Evolutionary conservation across 345 rosid genomes (phyloP), one percentile per base, ranked within the genome.

Genomic region (Syzygium grande): DNA sequence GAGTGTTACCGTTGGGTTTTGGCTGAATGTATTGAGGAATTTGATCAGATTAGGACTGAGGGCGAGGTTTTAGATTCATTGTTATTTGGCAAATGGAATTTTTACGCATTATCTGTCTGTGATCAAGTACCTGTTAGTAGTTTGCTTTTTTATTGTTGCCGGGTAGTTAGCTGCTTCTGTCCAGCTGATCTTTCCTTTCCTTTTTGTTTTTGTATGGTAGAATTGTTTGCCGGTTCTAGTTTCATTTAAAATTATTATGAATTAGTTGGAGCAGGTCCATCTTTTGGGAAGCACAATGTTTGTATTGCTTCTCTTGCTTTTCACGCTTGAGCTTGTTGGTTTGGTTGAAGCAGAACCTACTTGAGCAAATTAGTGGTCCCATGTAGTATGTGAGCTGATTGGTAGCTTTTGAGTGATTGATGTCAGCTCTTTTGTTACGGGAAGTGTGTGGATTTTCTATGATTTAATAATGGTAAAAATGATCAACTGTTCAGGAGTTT

Each of bases 401-500:
- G 54, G 11, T 46, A 84, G 85, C 11, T 6, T 84, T 84, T 52
- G 34, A 84, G 85, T 1, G n/a, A n/a, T 54, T 52, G 59, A 38
- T 11, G 11, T 73, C 83, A 38, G 27, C 4, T 73, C 83, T 73
- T 38, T 38, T 38, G 21, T 73, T 73, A 38, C 2, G 49, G 49
- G 49, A 73, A 68, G 25, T 16, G 58, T 30, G 13, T 52, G 16
- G 46, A 25, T 84, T 84, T 84, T 84, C 13, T 51, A 25, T 84
- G 4, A 49, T 51, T 84, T 27, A 41, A 73, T 73, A 73, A 83
- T 52, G 51, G 16, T 15, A 13, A 43, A 30, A 34, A 30, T 90
- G 87, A 54, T 83, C 73, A n/a, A 58, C 63, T 89, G 13, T 89
- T 83, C 91, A 98, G 99, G 98, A 97, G 23, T 98, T 98, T 92